Base-by-base conservation (phyloP, 345 rosid genomes). In the Murraya koenigii region DNA sequence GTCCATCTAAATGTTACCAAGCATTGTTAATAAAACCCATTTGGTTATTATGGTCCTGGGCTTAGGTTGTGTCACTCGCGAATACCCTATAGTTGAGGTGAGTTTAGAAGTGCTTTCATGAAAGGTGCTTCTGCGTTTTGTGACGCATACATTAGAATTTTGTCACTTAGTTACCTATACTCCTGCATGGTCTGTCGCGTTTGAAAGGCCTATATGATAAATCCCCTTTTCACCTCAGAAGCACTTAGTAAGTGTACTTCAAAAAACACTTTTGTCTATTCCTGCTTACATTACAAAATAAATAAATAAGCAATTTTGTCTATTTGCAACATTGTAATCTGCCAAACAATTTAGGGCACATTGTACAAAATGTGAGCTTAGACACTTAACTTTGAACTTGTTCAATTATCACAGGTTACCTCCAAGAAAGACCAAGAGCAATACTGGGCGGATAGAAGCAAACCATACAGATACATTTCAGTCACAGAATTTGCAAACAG, bases 371-470 rank as follows among this genome's bases (percentile, higher is more conserved):
- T 52, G 20, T 28, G 66, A 26, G 28, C 41, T 17, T 59, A 49
- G 67, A 25, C 66, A 59, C 55, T n/a, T 35, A 61, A 20, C 69
- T n/a, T 9, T 4, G 17, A 26, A 28, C 22, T 22, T 14, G 77
- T 26, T 25, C 10, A 39, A 36, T 8, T 52, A 44, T 74, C 23
- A 67, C 85, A 95, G 99, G 98, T 94, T 70, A 89, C 95, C 3
- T 96, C 97, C 67, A 92, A 75, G 79, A 96, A 94, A 83, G 98
- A 96, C 84, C 98, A 94, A 80, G 93, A 90, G 71, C 99, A 94
- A 71, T 96, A 94, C 63, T 93, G 97, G 98, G 85, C 81, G 30
- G 89, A 92, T 70, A 85, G 76, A 66, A 84, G 32, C 60, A 87
- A 72, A 66, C 95, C 94, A 7, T 94, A 94, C 86, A 82, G 85